Evolutionary conservation across 768 basidiomycete genomes (phyloP), one percentile per base, ranked within the genome.

Genomic region (Leccinum longicurvipes): DNA sequence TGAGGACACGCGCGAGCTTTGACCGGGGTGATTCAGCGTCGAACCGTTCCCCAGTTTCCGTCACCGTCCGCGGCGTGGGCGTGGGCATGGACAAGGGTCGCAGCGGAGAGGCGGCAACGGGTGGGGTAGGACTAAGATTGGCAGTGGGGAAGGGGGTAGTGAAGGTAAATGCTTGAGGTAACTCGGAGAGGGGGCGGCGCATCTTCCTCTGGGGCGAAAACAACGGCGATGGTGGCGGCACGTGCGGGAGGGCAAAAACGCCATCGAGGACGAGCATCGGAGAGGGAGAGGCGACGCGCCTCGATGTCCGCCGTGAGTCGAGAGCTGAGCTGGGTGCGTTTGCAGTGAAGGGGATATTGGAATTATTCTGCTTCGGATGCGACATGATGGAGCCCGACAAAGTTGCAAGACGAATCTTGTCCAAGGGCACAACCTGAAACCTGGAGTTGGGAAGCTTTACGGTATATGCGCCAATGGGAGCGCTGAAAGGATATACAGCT

Each of bases 231-330:
- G 41, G 7, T 1, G 44, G 0, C 1, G 36, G 11, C 1, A 27
- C 6, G 10, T 14, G 31, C 1, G 65, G 54, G 47, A 67, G 57
- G 11, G 62, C 63, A 4, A 66, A 66, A 21, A 66, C 54, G 6
- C 65, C 65, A 2, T 66, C 65, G 28, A 66, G 47, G 0, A 66
- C 60, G 31, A 66, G 9, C 0, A 57, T 57, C 3, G 64, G 64
- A 23, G 65, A 50, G 31, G 65, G 51, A 14, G 64, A 55, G 3
- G 17, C 12, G 10, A 2, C 15, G 1, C 52, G 59, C 29, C 21
- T 50, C 6, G 46, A 50, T 14, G 23, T 17, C 2, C 53, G 55
- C 17, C 14, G 45, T 0, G n/a, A 8, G 21, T 42, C 45, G 23
- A 48, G 15, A n/a, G 24, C 4, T 17, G 51, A 9, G 19, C 47